These are phyloP conservation scores for Geranomyces variabilis DNA, from an alignment of 192 early-diverging fungal species.

Conservation along the genomic window DNA sequence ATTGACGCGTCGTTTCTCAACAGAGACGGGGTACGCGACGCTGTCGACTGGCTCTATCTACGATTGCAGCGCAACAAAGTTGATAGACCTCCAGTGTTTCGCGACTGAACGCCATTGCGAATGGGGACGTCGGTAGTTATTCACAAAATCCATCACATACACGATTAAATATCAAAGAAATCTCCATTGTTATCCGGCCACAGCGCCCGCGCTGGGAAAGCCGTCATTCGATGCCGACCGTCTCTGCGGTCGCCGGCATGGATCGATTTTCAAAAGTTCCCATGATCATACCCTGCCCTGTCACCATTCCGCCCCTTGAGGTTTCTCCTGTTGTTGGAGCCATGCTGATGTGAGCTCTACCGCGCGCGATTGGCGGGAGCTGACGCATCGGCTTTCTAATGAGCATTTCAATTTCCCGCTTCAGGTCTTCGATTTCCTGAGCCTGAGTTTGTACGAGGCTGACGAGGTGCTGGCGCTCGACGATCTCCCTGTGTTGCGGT, in stretches of 20 bases:
- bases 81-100: conserved; percentile 76
- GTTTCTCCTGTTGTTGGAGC: neutral
- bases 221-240: neutral
- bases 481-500: conserved; percentile 52
- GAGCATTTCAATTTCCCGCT: conserved; percentile 56
- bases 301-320: conserved; percentile 14
- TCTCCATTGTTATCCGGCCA: neutral
- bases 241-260: conserved; percentile 9
- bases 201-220: conserved; percentile 8
- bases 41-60: conserved; percentile 89
- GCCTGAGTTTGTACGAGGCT: conserved; percentile 50
- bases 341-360: neutral
- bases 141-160: neutral
- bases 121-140: neutral
- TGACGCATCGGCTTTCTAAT: conserved; percentile 49
- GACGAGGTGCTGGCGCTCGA: conserved; percentile 55
- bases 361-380: conserved; percentile 26
- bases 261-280: neutral
- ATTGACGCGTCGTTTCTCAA: neutral
- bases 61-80: conserved; percentile 81
- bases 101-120: neutral
- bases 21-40: conserved; percentile 81
- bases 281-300: conserved; percentile 8
- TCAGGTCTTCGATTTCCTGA: conserved; percentile 56
- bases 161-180: conserved; percentile 7